Percentiles rank a stretch among this genome's conserved stretches.
Evolutionary conservation across 2,329 filamentous ascomycete genomes (phyloP).

Genomic region (Colletotrichum phormii): DNA sequence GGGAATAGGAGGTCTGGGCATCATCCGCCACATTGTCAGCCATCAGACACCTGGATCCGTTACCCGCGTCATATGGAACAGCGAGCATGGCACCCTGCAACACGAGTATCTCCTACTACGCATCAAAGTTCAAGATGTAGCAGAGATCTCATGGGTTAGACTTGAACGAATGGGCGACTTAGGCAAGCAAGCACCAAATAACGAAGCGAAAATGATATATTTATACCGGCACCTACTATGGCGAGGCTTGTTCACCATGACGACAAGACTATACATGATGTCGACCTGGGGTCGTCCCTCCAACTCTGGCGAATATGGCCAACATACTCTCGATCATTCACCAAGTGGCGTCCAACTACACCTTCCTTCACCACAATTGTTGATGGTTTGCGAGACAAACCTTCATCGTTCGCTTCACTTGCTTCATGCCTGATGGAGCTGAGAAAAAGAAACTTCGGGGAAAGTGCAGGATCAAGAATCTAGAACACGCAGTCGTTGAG

Average conservation of each 20-base stretch:
- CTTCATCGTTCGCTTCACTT: not conserved
- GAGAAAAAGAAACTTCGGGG: not conserved
- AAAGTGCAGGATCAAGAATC: not conserved
- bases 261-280: not conserved
- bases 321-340: not conserved
- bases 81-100: not conserved
- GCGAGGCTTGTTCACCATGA: not conserved
- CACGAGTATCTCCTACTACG: not conserved
- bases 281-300: not conserved
- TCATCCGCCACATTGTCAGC: not conserved
- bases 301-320: not conserved
- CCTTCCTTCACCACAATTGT: not conserved
- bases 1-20: not conserved
- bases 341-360: not conserved
- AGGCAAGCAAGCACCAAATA: not conserved
- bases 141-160: not conserved
- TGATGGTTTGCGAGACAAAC: not conserved
- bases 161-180: not conserved
- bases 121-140: not conserved
- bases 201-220: not conserved
- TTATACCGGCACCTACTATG: not conserved
- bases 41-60: not conserved
- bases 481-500: constrained; percentile 60
- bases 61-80: not conserved
- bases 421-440: not conserved